Evolutionary conservation across 2,329 filamentous ascomycete species (phyloP).

Genomic region (Paracoccidioides lutzii): DNA sequence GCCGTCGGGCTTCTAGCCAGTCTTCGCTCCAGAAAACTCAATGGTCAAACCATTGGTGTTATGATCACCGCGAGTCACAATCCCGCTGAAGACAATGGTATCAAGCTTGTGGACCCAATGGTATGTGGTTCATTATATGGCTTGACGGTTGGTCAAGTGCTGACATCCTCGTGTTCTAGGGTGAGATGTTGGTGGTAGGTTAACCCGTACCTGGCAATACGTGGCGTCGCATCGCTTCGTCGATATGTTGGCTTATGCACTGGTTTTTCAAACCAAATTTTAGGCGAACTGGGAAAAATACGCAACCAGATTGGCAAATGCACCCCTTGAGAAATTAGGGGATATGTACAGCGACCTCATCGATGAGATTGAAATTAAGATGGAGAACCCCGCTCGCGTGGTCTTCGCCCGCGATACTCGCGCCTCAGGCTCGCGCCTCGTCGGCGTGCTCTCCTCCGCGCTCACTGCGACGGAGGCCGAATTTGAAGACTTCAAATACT

Average conservation of each 20-base stretch:
- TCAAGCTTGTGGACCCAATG: conserved; percentile 94
- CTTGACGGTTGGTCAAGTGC: conserved; percentile 1
- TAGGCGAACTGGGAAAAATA: conserved; percentile 76
- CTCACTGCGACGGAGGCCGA: conserved; percentile 63
- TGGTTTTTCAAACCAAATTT: not conserved
- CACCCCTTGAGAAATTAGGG: conserved; percentile 59
- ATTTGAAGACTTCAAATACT: conserved; percentile 71
- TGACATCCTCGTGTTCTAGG: conserved; percentile 32
- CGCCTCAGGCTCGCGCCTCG: conserved; percentile 75
- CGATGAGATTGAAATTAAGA: conserved; percentile 61
- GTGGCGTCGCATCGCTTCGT: not conserved
- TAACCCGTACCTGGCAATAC: conserved; percentile 9
- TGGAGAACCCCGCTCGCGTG: conserved; percentile 58
- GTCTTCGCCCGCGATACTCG: conserved; percentile 88
- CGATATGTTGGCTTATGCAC: conserved; percentile 3
- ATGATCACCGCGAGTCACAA: conserved; percentile 96
- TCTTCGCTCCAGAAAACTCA: conserved; percentile 77
- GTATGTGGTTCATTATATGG: conserved; percentile 24
- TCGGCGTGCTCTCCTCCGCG: conserved; percentile 64
- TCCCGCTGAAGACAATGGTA: conserved; percentile 75
- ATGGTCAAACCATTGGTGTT: conserved; percentile 83
- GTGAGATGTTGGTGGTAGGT: conserved; percentile 84
- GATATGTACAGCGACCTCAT: conserved; percentile 66
- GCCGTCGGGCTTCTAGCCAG: conserved; percentile 81
- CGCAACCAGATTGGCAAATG: conserved; percentile 82